Evolutionary conservation across 495 filamentous ascomycete genomes (phyloP), one percentile per base, ranked within the genome.

Genomic region (Trichoderma virens): DNA sequence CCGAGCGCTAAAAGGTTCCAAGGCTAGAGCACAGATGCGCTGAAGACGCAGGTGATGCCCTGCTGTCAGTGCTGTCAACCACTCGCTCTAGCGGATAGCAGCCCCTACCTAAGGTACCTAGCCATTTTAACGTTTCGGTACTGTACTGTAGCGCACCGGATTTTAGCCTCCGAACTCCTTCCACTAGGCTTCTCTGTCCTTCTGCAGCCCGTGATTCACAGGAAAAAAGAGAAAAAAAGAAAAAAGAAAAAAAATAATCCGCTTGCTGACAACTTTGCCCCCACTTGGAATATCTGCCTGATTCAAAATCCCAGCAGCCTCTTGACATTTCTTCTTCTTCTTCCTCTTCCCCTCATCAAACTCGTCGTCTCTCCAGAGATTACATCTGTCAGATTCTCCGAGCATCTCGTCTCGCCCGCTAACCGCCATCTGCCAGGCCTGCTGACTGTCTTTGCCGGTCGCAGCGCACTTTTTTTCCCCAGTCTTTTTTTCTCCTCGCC

Each of bases 311-410:
- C 23, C 25, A 7, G 23, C 60, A 62, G 63, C 45, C 45, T 32
- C 43, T 56, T 20, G 13, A 23, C 54, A n/a, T 45, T 59, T 61
- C 35, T 64, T 64, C 45, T 64, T 59, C 59, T 60, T 20, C 43
- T 62, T 56, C 32, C 18, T 60, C 41, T 59, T 59, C 34, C 38
- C 16, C 47, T 35, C 43, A 31, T 23, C 18, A n/a, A 38, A 59
- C 59, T 38, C 66, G 43, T 27, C 63, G 35, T 62, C 59, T 59
- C 9, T 25, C 18, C 13, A 56, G 51, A 56, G 23, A 30, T 27
- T 56, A 23, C 51, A 30, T 56, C 8, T 27, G 51, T 27, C 51
- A 27, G 51, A 56, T 28, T 28, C 51, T 30, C 27, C 7, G 51
- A 56, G 51, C 51, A 28, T 28, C 51, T 56, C 43, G 35, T 28